Conservation (phyloP, 2,329 filamentous ascomycete genomes). For the Talaromyces amestolkiae region DNA sequence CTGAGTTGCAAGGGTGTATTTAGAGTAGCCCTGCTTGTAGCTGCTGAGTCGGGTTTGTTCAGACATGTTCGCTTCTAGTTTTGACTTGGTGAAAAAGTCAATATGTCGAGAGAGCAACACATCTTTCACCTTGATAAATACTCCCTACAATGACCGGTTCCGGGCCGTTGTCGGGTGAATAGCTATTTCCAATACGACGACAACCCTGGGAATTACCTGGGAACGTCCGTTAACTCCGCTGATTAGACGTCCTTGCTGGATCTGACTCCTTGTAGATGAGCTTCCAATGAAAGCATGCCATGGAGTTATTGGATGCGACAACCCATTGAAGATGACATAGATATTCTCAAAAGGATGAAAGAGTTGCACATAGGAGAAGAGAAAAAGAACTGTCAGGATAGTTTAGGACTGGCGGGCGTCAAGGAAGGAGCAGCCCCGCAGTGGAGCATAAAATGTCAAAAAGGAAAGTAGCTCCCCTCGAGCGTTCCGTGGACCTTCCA, state of each 20-base stretch:
- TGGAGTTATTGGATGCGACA: background rate
- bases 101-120: background rate
- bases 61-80: slow-evolving; percentile 17
- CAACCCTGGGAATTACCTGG: background rate
- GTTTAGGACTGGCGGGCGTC: background rate
- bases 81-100: background rate
- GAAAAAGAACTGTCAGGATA: background rate
- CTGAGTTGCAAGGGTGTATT: slow-evolving; percentile 37
- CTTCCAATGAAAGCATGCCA: background rate
- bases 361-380: background rate
- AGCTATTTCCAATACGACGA: background rate
- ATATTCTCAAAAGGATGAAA: background rate
- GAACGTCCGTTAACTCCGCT: background rate
- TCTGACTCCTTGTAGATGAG: background rate
- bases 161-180: background rate
- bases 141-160: background rate
- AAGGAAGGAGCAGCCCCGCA: slow-evolving; percentile 3
- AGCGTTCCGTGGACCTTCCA: background rate
- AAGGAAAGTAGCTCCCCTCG: slow-evolving; percentile 1
- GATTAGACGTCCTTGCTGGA: background rate
- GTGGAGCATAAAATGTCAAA: background rate
- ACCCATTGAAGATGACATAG: background rate
- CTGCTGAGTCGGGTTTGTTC: slow-evolving; percentile 12
- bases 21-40: slow-evolving; percentile 39
- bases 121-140: background rate